Conservation (phyloP, 2,329 filamentous ascomycete genomes). For the Colletotrichum endophyticum region DNA sequence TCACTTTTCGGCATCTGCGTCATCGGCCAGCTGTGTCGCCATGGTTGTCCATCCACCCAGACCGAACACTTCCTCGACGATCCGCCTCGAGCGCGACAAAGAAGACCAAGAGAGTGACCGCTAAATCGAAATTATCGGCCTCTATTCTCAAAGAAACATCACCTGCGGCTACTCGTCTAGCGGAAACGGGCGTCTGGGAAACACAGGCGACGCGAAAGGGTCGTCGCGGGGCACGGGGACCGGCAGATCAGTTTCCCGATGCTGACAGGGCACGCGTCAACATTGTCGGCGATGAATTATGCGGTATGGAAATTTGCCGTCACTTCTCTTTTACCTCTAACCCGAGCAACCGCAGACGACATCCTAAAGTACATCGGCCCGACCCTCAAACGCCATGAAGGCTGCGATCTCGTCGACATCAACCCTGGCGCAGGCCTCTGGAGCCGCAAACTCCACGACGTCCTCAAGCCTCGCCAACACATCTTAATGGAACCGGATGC, state of each 20-base stretch:
- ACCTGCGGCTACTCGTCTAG: not conserved
- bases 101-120: not conserved
- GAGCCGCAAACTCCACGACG: constrained; percentile 77
- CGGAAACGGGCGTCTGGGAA: not conserved
- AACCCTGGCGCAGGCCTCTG: constrained; percentile 82
- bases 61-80: not conserved
- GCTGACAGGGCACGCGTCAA: not conserved
- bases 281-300: not conserved
- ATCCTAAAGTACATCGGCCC: constrained; percentile 71
- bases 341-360: constrained; percentile 58
- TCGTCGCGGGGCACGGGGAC: not conserved
- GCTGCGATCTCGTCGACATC: constrained; percentile 86
- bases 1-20: not conserved
- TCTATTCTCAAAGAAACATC: not conserved
- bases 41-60: not conserved
- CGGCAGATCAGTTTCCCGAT: not conserved
- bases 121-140: not conserved
- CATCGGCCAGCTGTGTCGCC: not conserved
- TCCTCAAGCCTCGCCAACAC: constrained; percentile 80
- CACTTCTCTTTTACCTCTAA: not conserved
- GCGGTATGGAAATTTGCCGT: not conserved
- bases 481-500: constrained; percentile 78
- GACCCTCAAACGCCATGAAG: constrained; percentile 71
- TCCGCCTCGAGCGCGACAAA: not conserved
- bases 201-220: not conserved